phyloP scores from a whole-genome alignment of 768 basidiomycete species.

The Botryobasidium botryosum region DNA sequence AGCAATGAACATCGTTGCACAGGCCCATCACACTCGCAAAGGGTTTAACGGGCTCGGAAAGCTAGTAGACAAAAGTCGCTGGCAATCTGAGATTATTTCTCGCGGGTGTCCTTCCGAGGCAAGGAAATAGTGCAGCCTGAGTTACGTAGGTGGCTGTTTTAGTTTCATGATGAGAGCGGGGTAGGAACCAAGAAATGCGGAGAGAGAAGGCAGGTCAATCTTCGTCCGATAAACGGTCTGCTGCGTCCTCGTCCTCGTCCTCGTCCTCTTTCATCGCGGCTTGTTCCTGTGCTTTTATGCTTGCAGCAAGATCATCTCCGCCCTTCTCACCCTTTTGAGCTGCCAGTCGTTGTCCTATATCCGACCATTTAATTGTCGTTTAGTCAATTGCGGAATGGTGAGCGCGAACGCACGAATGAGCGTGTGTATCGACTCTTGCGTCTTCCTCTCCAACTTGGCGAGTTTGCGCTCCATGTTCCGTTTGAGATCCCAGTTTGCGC shows the following conservation, averaged over 20 bases:
- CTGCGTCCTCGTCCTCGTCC: conserved; percentile 30
- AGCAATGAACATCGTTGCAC: too few relatives aligned
- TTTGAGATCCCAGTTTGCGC: conserved; percentile 92
- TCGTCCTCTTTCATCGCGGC: conserved; percentile 27
- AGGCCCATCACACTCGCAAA: too few relatives aligned
- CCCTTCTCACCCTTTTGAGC: conserved; percentile 48
- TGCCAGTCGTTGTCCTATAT: conserved; percentile 56
- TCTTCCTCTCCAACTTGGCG: conserved; percentile 75
- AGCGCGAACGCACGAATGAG: conserved; percentile 58
- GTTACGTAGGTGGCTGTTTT: too few relatives aligned
- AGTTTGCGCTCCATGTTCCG: conserved; percentile 85
- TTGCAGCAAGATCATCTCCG: conserved; percentile 56
- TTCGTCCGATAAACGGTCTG: conserved; percentile 57
- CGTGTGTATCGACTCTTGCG: conserved; percentile 81
- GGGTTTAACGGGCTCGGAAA: too few relatives aligned
- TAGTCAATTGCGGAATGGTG: not conserved
- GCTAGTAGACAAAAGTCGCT: too few relatives aligned
- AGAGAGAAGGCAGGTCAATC: conserved; percentile 23
- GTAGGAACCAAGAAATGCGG: not conserved
- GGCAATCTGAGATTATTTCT: too few relatives aligned
- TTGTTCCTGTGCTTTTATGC: conserved; percentile 58
- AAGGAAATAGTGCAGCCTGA: too few relatives aligned
- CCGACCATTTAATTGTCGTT: not conserved
- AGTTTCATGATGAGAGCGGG: conserved; percentile 6
- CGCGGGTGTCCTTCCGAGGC: too few relatives aligned